These are phyloP conservation scores for Tolypocladium cylindrosporum DNA, from an alignment of 2,329 filamentous ascomycete genomes.

Conservation along the genomic window DNA sequence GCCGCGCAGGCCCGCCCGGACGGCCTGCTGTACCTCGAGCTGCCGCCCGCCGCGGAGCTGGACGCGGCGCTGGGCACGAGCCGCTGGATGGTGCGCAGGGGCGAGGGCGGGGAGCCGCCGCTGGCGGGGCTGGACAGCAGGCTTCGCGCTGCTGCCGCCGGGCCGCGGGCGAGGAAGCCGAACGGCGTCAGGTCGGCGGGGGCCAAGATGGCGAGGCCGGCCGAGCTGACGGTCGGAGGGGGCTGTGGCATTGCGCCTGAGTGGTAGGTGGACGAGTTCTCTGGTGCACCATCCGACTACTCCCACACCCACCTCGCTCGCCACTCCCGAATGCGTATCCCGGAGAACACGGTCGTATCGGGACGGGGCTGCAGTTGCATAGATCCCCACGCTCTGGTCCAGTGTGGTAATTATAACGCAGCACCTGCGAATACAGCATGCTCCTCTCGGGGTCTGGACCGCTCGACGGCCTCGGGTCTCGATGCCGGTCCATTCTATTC, in stretches of 20 bases:
- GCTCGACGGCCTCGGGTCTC: too few species aligned
- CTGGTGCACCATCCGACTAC: too few species aligned
- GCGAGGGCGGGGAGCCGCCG: constrained; percentile 39
- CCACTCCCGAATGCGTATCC: too few species aligned
- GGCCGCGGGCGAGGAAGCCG: constrained; percentile 28
- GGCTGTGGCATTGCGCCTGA: constrained; percentile 33
- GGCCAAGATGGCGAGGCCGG: constrained; percentile 24
- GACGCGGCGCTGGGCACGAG: constrained; percentile 69
- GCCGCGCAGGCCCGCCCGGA: constrained; percentile 62
- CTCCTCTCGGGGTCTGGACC: too few species aligned
- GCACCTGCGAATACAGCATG: too few species aligned
- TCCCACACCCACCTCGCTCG: not conserved
- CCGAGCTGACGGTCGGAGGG: constrained; percentile 25
- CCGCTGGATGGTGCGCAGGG: constrained; percentile 69
- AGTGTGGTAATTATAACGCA: too few species aligned
- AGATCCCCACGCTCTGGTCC: too few species aligned
- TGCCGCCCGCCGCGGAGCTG: constrained; percentile 72
- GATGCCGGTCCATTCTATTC: too few species aligned
- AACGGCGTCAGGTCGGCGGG: constrained; percentile 22
- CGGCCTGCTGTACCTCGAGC: constrained; percentile 68
- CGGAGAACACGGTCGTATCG: too few species aligned
- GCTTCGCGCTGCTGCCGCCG: too few species aligned
- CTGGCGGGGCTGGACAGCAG: constrained; percentile 36
- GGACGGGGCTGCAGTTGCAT: too few species aligned
- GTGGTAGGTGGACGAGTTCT: constrained; percentile 24